phyloP scores from a whole-genome alignment of 495 filamentous ascomycete genomes.

The Cryomyces antarcticus region DNA sequence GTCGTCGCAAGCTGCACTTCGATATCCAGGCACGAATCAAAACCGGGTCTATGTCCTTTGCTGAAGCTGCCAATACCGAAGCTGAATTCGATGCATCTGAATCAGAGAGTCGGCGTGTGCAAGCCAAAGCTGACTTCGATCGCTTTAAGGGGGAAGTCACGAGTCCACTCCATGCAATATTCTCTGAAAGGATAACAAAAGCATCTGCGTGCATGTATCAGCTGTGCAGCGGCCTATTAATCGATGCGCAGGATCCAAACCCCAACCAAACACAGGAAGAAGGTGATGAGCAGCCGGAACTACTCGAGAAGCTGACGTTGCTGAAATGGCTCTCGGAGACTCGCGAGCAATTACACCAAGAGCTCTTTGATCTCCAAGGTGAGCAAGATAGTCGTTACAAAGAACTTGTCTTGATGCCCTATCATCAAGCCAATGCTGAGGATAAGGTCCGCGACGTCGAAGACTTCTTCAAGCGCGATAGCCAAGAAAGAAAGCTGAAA shows the following conservation, averaged over 20 bases:
- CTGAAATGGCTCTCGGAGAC: constrained; percentile 96
- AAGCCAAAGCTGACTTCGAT: constrained; percentile 54
- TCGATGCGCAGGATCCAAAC: constrained; percentile 46
- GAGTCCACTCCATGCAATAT: constrained; percentile 52
- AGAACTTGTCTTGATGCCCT: constrained; percentile 59
- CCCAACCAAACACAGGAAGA: constrained; percentile 80
- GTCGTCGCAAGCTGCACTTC: constrained; percentile 28
- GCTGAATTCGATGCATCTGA: constrained; percentile 43
- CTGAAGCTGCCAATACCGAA: constrained; percentile 62
- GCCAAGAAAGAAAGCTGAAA: constrained; percentile 38
- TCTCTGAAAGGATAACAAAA: constrained; percentile 26
- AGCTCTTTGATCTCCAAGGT: constrained; percentile 62
- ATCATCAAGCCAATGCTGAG: constrained; percentile 44
- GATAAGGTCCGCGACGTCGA: constrained; percentile 58
- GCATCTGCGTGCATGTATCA: constrained; percentile 46
- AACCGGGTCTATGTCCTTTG: constrained; percentile 54
- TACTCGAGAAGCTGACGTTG: constrained; percentile 81
- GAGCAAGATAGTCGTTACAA: constrained; percentile 75
- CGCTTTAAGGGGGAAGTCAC: constrained; percentile 55
- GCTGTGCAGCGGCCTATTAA: constrained; percentile 47
- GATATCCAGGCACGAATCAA: constrained; percentile 59
- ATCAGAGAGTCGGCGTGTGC: constrained; percentile 34
- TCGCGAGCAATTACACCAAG: constrained; percentile 64
- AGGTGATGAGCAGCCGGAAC: constrained; percentile 84
- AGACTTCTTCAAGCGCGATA: constrained; percentile 65